Conservation (phyloP, 73 alveolate species). For the Symbiodinium pilosum region DNA sequence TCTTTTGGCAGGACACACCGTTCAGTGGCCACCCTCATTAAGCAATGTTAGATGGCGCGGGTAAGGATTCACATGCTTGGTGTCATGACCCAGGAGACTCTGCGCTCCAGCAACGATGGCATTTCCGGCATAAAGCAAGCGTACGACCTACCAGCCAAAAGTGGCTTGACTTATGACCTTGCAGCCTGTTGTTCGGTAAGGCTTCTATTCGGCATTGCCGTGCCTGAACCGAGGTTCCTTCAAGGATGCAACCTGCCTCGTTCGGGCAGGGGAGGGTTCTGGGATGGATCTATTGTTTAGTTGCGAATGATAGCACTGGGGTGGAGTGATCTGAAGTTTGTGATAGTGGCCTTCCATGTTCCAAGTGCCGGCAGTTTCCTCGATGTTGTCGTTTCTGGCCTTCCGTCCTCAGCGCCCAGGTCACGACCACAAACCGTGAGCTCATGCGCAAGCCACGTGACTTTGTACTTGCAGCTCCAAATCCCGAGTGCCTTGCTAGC, state of each 20-base stretch:
- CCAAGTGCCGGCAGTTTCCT: too few species aligned
- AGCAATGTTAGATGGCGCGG: neutral
- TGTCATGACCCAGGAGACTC: constrained; percentile 20
- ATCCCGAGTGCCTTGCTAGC: neutral
- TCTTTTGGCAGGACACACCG: constrained; percentile 25
- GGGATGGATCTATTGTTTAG: too few species aligned
- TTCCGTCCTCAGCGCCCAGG: too few species aligned
- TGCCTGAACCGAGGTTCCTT: neutral
- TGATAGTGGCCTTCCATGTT: too few species aligned
- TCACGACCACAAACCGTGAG: constrained; percentile 21
- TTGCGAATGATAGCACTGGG: too few species aligned
- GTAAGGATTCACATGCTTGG: too few species aligned
- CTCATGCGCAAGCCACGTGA: constrained; percentile 4
- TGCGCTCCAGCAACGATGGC: constrained; percentile 75
- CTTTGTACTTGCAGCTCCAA: neutral
- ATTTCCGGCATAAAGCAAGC: constrained; percentile 30
- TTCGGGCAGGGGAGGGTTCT: neutral
- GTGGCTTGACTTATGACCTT: neutral
- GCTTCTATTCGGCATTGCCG: neutral
- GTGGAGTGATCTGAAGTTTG: too few species aligned
- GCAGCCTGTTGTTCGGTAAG: neutral
- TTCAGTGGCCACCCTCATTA: neutral
- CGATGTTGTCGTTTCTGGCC: too few species aligned
- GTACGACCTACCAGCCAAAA: constrained; percentile 9
- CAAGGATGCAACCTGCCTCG: neutral